Base-by-base conservation (phyloP, 306 rosid species). In the Quillaja saponaria region DNA sequence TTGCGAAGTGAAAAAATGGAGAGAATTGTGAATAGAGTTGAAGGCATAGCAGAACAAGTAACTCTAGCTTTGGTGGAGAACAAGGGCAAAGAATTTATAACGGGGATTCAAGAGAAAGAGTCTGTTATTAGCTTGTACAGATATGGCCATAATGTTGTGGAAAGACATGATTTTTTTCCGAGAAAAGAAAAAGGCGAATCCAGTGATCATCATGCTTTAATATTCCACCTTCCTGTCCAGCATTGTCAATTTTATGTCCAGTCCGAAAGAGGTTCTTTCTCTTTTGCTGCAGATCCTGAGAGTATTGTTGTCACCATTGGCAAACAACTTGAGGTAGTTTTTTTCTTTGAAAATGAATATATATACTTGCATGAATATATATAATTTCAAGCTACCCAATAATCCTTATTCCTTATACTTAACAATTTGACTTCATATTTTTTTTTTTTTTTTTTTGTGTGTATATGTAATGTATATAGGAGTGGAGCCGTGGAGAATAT, bases 151-250 rank as follows among this genome's bases (percentile, higher is more conserved):
- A 67, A 35, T 64, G 64, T n/a, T 33, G 51, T 54, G 14, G 71
- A 59, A 50, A 66, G 38, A 67, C 66, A 38, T 25, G 72, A 57
- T 33, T 33, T 40, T 7, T 37, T 59, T 33, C 61, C 64, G 7
- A 54, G 64, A 49, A 56, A 49, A 42, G 67, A 42, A 17, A 54
- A 17, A 11, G 71, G 48, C 58, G 47, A 49, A 41, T 49, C 56
- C 53, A 45, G 56, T 39, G 84, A 76, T 44, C n/a, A n/a, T n/a
- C 75, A 80, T 74, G 85, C 71, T 55, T 48, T 89, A 69, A 80
- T 79, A 51, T 80, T 91, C 49, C 86, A 91, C 80, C 77, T 91
- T 48, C 90, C 87, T 8, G 12, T 75, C 68, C 86, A 82, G 68
- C 77, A 64, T 0, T 85, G 86, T 44, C 82, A 78, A 60, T 84